Evolutionary conservation across 2,329 filamentous ascomycete species (phyloP).

Genomic region (Blastomyces percursus): DNA sequence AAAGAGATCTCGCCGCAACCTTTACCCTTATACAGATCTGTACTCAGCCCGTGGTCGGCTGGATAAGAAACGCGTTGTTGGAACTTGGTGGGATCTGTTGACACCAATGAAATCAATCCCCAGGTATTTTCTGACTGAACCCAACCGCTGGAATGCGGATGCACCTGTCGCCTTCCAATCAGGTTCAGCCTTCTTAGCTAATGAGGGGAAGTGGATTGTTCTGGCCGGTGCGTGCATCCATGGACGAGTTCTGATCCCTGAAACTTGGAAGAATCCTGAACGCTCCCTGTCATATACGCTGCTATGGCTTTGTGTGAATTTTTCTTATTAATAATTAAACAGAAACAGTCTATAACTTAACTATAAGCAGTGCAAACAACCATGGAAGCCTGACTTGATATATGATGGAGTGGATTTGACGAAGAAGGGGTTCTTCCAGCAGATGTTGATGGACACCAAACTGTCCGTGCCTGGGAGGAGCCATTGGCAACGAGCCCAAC

Average conservation of each 20-base stretch:
- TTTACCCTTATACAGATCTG: no score
- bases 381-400: neutral
- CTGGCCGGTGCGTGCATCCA: neutral
- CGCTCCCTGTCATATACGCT: neutral
- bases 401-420: neutral
- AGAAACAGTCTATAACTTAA: no score
- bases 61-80: neutral
- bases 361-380: no score
- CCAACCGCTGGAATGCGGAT: neutral
- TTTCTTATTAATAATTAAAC: no score
- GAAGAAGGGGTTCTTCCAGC: neutral
- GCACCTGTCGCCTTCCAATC: neutral
- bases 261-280: constrained; percentile 1
- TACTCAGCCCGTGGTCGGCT: neutral
- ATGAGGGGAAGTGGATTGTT: neutral
- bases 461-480: neutral
- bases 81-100: neutral
- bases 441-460: neutral
- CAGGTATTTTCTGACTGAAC: neutral
- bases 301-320: neutral
- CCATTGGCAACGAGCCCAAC: neutral
- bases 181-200: neutral
- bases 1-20: neutral
- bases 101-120: neutral
- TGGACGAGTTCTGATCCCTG: neutral